phyloP scores from a whole-genome alignment of 768 basidiomycete species.

The Pleurotus cornucopiae region DNA sequence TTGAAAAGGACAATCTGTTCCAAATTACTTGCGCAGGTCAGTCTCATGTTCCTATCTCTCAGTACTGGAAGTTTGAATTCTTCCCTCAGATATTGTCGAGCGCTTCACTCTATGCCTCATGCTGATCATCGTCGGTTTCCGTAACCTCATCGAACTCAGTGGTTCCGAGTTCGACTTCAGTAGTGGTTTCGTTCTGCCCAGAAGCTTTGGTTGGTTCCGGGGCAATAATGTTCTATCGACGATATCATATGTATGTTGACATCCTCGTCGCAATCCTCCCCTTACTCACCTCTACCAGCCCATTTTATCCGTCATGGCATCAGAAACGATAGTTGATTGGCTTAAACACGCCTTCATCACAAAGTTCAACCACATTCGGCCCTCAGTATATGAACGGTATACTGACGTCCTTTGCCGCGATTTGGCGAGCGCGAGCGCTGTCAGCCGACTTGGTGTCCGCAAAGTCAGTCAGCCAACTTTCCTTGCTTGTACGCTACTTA shows the following conservation, averaged over 20 bases:
- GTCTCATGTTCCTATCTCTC: constrained; percentile 12
- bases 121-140: constrained; percentile 86
- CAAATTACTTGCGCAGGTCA: constrained; percentile 96
- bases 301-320: constrained; percentile 83
- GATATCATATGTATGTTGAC: constrained; percentile 75
- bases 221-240: constrained; percentile 81
- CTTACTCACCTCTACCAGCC: constrained; percentile 49
- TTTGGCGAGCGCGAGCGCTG: constrained; percentile 73
- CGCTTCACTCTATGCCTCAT: constrained; percentile 90
- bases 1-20: constrained; percentile 97
- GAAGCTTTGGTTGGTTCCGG: constrained; percentile 80
- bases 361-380: constrained; percentile 98
- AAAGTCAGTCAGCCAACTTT: constrained; percentile 45
- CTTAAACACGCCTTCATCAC: constrained; percentile 99
- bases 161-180: constrained; percentile 84
- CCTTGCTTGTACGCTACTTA: not conserved
- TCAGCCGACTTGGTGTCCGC: constrained; percentile 60
- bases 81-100: constrained; percentile 83
- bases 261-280: not conserved
- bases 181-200: constrained; percentile 69
- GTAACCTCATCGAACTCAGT: constrained; percentile 91
- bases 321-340: constrained; percentile 97
- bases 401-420: constrained; percentile 95
- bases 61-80: not conserved
- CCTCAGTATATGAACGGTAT: constrained; percentile 92